Base-by-base conservation (phyloP, 176 grass and related monocot genomes). In the Oryza australiensis region DNA sequence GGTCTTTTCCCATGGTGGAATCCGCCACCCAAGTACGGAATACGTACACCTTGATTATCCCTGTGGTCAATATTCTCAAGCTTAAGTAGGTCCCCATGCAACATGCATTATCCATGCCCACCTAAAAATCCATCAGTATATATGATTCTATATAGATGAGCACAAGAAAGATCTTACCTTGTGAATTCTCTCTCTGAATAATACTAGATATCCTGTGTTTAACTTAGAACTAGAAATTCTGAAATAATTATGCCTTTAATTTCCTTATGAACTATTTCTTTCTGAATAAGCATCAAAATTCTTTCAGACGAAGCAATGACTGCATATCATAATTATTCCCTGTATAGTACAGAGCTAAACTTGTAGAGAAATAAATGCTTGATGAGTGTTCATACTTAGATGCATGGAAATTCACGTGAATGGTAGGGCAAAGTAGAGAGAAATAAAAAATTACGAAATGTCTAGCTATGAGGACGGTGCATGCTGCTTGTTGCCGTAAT, bases 21-120 rank as follows among this genome's bases (percentile, higher is more conserved):
- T 75, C 22, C 68, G 33, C 16, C 42, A 70, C 42, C 42, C 72
- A 72, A 37, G 66, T 20, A 76, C 26, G 76, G 41, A 3, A 76
- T 53, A 69, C 55, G 82, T 85, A 81, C 70, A 22, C 77, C 65
- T 1, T 60, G 20, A 3, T 23, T 66, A 15, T 5, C 29, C 3
- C 12, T 23, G 24, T 68, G 82, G 67, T 89, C 87, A 89, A 57
- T 55, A 72, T 89, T 82, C 32, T 89, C 83, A 77, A 37, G 72
- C 87, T 40, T 49, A 67, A 30, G 2, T 75, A 43, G 66, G 66
- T 65, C 24, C 32, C 60, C 45, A 32, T 67, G 26, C 60, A 26
- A 16, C 43, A 53, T 82, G 43, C 23, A 53, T 53, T 16, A 53
- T 73, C 38, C 23, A 76, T 40, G 34, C 18, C 70, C 29, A 8